Evolutionary conservation across 257 asterid genomes (phyloP).

Genomic region (Linderniella brevidens): DNA sequence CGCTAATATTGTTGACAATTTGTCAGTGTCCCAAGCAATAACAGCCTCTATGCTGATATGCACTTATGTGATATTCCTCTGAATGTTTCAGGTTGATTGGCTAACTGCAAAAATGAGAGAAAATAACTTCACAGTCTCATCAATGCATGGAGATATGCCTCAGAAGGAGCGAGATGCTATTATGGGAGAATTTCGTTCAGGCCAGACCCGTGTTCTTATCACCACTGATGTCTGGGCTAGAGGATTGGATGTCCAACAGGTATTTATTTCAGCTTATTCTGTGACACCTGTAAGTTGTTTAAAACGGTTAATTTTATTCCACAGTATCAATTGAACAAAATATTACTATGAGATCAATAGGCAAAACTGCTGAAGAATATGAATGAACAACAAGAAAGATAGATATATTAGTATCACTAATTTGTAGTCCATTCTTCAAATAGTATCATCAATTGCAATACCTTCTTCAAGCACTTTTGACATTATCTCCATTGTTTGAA

Average conservation of each 20-base stretch:
- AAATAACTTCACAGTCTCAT: slow-evolving; percentile 77
- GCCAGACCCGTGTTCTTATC: slow-evolving; percentile 83
- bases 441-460: no score
- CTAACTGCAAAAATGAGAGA: slow-evolving; percentile 81
- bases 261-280: slow-evolving; percentile 2
- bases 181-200: slow-evolving; percentile 72
- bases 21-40: no score
- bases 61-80: slow-evolving; percentile 1
- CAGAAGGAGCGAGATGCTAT: slow-evolving; percentile 93
- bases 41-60: neutral
- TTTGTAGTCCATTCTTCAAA: no score
- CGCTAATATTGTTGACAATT: neutral
- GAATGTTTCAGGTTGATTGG: slow-evolving; percentile 73
- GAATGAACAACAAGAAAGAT: no score
- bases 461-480: no score
- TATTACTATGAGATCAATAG: no score
- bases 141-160: slow-evolving; percentile 99
- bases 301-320: no score
- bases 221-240: slow-evolving; percentile 99
- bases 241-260: slow-evolving; percentile 99
- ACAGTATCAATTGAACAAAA: no score
- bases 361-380: no score
- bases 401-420: no score
- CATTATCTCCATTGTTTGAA: no score
- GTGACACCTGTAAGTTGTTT: no score